These are phyloP conservation scores for Pseudocercospora crystallina DNA, from an alignment of 2,329 filamentous ascomycete species.

Conservation along the genomic window DNA sequence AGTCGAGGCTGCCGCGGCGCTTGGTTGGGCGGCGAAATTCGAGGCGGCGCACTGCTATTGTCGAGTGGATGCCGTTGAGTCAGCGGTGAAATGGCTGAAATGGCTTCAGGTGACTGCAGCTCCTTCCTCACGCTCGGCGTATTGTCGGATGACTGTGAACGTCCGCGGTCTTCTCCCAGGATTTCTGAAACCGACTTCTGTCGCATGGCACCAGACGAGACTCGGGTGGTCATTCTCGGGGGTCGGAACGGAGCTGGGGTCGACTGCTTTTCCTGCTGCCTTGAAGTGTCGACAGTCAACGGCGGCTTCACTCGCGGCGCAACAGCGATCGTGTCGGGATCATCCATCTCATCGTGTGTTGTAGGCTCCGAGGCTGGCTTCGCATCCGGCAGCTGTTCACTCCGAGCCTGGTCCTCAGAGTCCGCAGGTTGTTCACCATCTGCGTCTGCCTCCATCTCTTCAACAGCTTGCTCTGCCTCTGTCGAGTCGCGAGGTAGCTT, in stretches of 20 bases:
- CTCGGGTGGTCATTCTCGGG: slow-evolving; percentile 62
- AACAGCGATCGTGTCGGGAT: slow-evolving; percentile 29
- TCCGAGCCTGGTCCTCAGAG: background rate
- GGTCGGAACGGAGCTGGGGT: slow-evolving; percentile 27
- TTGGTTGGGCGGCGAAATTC: background rate
- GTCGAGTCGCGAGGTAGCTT: slow-evolving; percentile 21
- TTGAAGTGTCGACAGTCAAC: slow-evolving; percentile 25
- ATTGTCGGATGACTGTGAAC: slow-evolving; percentile 29
- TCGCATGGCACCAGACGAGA: slow-evolving; percentile 68
- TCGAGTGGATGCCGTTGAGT: slow-evolving; percentile 43
- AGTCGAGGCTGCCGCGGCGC: slow-evolving; percentile 9
- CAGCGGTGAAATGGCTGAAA: slow-evolving; percentile 36
- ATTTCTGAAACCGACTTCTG: slow-evolving; percentile 75
- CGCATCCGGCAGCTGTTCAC: slow-evolving; percentile 9
- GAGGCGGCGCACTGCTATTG: background rate
- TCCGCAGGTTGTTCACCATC: background rate
- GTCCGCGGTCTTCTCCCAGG: slow-evolving; percentile 59
- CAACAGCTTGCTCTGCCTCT: slow-evolving; percentile 27
- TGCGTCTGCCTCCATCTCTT: slow-evolving; percentile 20
- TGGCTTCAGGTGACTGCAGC: slow-evolving; percentile 28
- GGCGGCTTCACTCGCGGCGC: slow-evolving; percentile 18
- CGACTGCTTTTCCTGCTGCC: slow-evolving; percentile 13
- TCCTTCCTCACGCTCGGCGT: slow-evolving; percentile 10
- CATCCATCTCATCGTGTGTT: slow-evolving; percentile 9
- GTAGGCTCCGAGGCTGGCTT: slow-evolving; percentile 19